These are phyloP conservation scores for Plasmodium vinckei DNA, from an alignment of 169 alveolate genomes.

Conservation along the genomic window DNA sequence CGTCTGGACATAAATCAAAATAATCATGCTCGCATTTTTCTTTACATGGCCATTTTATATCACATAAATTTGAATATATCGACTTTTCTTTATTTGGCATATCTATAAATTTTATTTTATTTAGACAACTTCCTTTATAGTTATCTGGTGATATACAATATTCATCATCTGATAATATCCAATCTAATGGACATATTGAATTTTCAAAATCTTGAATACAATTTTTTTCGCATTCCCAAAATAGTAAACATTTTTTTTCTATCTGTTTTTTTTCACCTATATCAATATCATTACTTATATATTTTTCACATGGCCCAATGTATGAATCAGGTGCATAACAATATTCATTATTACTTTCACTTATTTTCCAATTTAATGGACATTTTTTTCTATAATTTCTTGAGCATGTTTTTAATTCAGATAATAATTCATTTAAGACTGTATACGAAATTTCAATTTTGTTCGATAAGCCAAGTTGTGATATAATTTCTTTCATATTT, in stretches of 20 bases:
- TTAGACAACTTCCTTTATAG: constrained; percentile 76
- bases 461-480: constrained; percentile 57
- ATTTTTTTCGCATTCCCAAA: constrained; percentile 67
- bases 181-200: constrained; percentile 80
- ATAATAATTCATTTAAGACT: constrained; percentile 36
- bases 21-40: constrained; percentile 81
- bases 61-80: constrained; percentile 71
- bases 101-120: constrained; percentile 35
- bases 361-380: constrained; percentile 65
- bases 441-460: constrained; percentile 18
- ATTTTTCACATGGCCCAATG: constrained; percentile 79
- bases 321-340: constrained; percentile 82
- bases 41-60: constrained; percentile 72
- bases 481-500: background rate
- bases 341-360: constrained; percentile 2
- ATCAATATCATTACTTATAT: constrained; percentile 50
- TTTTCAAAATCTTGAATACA: constrained; percentile 59
- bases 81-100: constrained; percentile 66
- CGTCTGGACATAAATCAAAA: constrained; percentile 83
- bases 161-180: constrained; percentile 73
- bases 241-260: constrained; percentile 57
- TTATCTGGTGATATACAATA: constrained; percentile 81
- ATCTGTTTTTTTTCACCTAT: constrained; percentile 38
- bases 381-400: constrained; percentile 64
- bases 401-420: constrained; percentile 67